Evolutionary conservation across 75 land plant genomes (phyloP).

Genomic region (Azolla pinnata): DNA sequence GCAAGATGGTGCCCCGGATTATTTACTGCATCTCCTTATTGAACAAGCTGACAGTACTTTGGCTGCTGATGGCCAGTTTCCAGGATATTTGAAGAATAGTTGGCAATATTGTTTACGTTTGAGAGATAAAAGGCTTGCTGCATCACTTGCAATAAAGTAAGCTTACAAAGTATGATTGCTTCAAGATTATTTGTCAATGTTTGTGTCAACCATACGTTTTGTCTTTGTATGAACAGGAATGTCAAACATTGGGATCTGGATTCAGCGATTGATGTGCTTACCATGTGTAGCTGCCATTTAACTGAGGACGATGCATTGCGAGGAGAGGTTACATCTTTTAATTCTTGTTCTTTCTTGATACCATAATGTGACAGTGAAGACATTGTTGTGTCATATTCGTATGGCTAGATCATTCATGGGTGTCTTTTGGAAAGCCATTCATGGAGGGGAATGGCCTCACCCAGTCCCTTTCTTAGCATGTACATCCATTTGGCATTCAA

Average conservation of each 20-base stretch:
- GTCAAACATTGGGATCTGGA: constrained; percentile 87
- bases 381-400: too few relatives aligned
- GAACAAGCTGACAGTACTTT: constrained; percentile 40
- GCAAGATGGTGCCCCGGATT: constrained; percentile 84
- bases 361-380: too few relatives aligned
- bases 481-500: too few relatives aligned
- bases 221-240: constrained; percentile 47
- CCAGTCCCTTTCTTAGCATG: too few relatives aligned
- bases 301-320: constrained; percentile 44
- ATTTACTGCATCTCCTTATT: constrained; percentile 59
- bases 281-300: constrained; percentile 97
- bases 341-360: not conserved
- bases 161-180: not conserved
- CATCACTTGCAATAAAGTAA: constrained; percentile 89
- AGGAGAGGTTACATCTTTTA: constrained; percentile 45
- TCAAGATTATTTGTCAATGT: too few relatives aligned
- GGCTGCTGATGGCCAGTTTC: constrained; percentile 34
- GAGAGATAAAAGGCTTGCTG: constrained; percentile 78
- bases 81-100: constrained; percentile 52
- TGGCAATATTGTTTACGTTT: constrained; percentile 93
- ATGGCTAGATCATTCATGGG: too few relatives aligned
- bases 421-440: too few relatives aligned
- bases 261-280: constrained; percentile 90
- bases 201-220: too few relatives aligned
- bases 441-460: too few relatives aligned